Evolutionary conservation across 345 rosid genomes (phyloP).

Genomic region (Anacardium occidentale): DNA sequence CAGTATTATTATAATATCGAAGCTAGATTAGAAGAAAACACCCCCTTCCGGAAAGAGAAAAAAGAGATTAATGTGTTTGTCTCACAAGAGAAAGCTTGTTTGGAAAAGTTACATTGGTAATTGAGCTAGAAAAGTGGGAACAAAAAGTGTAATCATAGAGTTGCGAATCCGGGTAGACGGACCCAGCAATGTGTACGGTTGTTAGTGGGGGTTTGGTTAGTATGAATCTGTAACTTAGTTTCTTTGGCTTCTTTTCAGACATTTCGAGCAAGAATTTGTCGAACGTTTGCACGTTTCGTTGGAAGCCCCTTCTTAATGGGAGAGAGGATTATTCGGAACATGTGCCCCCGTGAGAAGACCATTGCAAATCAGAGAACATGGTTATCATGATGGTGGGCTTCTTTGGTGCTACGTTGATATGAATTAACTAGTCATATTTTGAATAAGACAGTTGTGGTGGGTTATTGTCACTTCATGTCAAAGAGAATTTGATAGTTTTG

Average conservation of each 20-base stretch:
- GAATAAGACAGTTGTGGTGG: too few species aligned
- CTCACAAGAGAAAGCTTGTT: neutral
- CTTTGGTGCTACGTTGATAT: too few species aligned
- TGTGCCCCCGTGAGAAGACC: too few species aligned
- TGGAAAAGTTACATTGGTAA: constrained; percentile 33
- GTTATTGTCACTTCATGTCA: too few species aligned
- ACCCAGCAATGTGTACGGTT: constrained; percentile 13
- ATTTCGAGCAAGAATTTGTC: constrained; percentile 6
- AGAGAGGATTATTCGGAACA: neutral
- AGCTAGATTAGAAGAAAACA: neutral
- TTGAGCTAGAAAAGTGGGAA: constrained; percentile 24
- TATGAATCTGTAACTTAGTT: neutral
- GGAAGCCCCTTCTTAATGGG: neutral
- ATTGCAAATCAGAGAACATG: too few species aligned
- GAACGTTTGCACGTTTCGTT: neutral
- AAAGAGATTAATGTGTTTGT: neutral
- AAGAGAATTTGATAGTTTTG: too few species aligned
- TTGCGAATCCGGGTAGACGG: constrained; percentile 10
- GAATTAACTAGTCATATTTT: too few species aligned
- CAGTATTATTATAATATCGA: neutral
- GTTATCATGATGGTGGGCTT: too few species aligned
- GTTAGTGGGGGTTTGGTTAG: neutral
- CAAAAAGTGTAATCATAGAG: constrained; percentile 27
- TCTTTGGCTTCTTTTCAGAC: constrained; percentile 4
- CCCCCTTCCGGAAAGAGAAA: neutral